A percentile compares a stretch with the other conserved stretches of the same genome.
phyloP scores from a whole-genome alignment of 2,329 filamentous ascomycete species.

The Lasiodiplodia citricola region DNA sequence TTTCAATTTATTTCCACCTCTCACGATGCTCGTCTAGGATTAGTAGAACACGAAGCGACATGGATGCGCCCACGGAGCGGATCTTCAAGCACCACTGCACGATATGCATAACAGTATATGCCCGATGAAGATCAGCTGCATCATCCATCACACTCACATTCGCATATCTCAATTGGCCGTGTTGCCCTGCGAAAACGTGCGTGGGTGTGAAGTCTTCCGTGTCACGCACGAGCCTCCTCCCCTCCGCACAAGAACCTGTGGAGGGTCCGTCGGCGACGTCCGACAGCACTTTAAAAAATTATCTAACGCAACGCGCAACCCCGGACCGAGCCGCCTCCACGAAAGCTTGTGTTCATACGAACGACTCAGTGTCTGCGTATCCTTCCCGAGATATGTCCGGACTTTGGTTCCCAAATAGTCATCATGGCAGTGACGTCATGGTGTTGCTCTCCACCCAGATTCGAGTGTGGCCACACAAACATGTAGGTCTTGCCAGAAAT shows the following conservation, averaged over 20 bases:
- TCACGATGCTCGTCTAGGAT: not conserved
- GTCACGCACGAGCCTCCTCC: constrained; percentile 9
- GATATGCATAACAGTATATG: not conserved
- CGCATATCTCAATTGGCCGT: not conserved
- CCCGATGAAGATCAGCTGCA: not conserved
- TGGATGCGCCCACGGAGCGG: not conserved
- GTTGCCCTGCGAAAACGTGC: not conserved
- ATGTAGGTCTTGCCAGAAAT: not conserved
- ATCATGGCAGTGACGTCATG: constrained; percentile 9
- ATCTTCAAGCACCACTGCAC: not conserved
- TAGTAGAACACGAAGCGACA: not conserved
- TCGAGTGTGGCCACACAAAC: not conserved
- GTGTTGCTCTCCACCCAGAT: not conserved
- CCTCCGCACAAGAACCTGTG: not conserved
- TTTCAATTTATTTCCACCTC: not conserved
- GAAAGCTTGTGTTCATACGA: not conserved
- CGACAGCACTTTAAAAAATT: not conserved
- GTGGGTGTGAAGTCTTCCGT: not conserved
- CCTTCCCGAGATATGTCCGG: constrained; percentile 7
- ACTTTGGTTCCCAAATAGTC: not conserved
- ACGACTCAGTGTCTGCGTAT: not conserved
- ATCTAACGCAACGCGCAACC: not conserved
- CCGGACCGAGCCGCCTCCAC: constrained; percentile 19
- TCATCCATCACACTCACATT: not conserved
- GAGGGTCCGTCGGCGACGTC: constrained; percentile 7